A percentile compares a stretch with the other conserved stretches of the same genome.
Evolutionary conservation across 306 rosid species (phyloP).

Genomic region (Heteromeles arbutifolia): DNA sequence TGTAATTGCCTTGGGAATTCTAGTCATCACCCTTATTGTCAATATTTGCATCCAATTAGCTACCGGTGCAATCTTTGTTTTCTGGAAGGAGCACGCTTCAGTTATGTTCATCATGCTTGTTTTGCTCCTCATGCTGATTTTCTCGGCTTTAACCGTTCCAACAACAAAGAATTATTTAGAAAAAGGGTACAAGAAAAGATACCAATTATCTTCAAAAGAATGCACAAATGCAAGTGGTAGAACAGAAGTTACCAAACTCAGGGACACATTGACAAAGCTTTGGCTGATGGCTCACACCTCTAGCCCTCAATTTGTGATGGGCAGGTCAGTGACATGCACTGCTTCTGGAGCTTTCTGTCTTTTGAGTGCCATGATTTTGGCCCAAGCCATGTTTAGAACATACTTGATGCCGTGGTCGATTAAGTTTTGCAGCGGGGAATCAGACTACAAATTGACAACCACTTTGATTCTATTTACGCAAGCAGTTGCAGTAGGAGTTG

Average conservation of each 20-base stretch:
- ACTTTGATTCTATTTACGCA: slow-evolving; percentile 52
- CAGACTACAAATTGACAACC: slow-evolving; percentile 71
- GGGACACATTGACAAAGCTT: slow-evolving; percentile 37
- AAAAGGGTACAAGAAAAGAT: slow-evolving; percentile 27
- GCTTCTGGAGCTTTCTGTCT: slow-evolving; percentile 85
- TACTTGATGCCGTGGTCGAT: slow-evolving; percentile 44
- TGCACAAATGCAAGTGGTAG: neutral
- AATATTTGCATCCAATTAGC: slow-evolving; percentile 68
- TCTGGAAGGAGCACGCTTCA: slow-evolving; percentile 53
- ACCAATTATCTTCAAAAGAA: slow-evolving; percentile 38
- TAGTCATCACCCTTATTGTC: slow-evolving; percentile 64
- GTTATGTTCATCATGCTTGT: slow-evolving; percentile 57
- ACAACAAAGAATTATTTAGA: slow-evolving; percentile 52
- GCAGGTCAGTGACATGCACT: slow-evolving; percentile 70
- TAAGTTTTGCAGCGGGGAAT: slow-evolving; percentile 53
- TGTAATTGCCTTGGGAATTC: slow-evolving; percentile 61
- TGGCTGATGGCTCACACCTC: slow-evolving; percentile 87
- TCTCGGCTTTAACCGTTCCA: slow-evolving; percentile 53
- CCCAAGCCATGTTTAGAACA: slow-evolving; percentile 57
- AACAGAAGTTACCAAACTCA: slow-evolving; percentile 14
- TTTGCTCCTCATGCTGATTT: slow-evolving; percentile 42
- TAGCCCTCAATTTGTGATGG: slow-evolving; percentile 82
- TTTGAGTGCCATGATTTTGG: slow-evolving; percentile 43
- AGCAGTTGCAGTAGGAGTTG: slow-evolving; percentile 53
- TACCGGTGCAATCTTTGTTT: slow-evolving; percentile 75